Evolutionary conservation across 1,139 yeast genomes (phyloP).

Genomic region (Geotrichum klebahnii): DNA sequence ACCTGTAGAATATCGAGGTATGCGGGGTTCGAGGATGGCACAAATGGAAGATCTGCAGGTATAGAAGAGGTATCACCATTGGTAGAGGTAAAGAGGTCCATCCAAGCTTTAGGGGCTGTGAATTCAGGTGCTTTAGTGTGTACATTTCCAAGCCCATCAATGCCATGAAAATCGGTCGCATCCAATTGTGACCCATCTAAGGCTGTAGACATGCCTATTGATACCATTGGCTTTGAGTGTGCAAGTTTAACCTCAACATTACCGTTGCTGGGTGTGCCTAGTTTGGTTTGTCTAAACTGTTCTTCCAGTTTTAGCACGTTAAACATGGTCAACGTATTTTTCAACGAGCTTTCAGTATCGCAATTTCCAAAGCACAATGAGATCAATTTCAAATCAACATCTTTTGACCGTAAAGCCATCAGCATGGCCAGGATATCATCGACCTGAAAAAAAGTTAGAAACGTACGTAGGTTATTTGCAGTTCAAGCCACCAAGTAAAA

Average conservation of each 20-base stretch:
- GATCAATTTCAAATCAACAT: conserved; percentile 38
- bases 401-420: conserved; percentile 37
- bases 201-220: conserved; percentile 38
- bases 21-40: conserved; percentile 34
- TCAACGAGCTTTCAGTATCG: conserved; percentile 37
- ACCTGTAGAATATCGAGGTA: conserved; percentile 39
- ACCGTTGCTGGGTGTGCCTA: too few species aligned
- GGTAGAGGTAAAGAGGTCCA: conserved; percentile 27
- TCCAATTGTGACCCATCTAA: conserved; percentile 37
- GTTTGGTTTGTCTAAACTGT: conserved; percentile 30
- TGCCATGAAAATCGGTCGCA: conserved; percentile 44
- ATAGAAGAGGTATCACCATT: conserved; percentile 4
- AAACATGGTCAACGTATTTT: conserved; percentile 40
- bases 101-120: conserved; percentile 36
- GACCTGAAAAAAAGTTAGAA: too few species aligned
- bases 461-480: too few species aligned
- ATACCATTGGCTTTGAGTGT: conserved; percentile 32
- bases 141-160: conserved; percentile 43
- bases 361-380: conserved; percentile 44
- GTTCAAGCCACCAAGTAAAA: conserved; percentile 1
- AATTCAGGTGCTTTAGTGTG: conserved; percentile 39
- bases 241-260: conserved; percentile 25
- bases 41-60: conserved; percentile 33
- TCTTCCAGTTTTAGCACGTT: conserved; percentile 37
- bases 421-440: conserved; percentile 43